These are phyloP conservation scores for Blastobotrys ciferrii DNA, from an alignment of 1,139 yeast genomes.

Conservation along the genomic window DNA sequence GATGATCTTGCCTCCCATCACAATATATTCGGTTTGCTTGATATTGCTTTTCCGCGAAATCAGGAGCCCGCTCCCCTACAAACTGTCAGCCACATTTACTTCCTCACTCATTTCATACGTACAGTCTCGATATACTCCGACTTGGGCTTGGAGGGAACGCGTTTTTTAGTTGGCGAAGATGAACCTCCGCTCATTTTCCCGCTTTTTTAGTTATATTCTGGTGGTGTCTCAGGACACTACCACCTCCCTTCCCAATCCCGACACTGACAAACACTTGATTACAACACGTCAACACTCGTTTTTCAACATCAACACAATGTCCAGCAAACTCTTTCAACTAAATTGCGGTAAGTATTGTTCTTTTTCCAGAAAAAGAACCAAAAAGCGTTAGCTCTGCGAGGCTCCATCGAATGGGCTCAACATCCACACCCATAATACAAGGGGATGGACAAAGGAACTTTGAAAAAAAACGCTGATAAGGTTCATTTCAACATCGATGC, in stretches of 20 bases:
- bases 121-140: conserved; percentile 32
- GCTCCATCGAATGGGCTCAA: too few relatives aligned
- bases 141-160: conserved; percentile 6
- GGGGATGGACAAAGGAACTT: too few relatives aligned
- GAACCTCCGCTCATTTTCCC: not conserved
- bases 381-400: too few relatives aligned
- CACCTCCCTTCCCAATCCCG: not conserved
- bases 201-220: not conserved
- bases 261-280: not conserved
- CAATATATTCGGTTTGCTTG: conserved; percentile 45
- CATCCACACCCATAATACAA: too few relatives aligned
- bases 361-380: not conserved
- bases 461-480: too few relatives aligned
- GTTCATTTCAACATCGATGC: too few relatives aligned
- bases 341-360: conserved; percentile 33
- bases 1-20: conserved; percentile 51
- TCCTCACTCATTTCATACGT: conserved; percentile 29
- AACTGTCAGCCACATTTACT: conserved; percentile 24
- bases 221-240: not conserved
- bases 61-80: conserved; percentile 51
- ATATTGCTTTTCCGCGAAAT: conserved; percentile 51
- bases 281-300: not conserved
- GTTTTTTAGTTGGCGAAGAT: not conserved
- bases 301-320: conserved; percentile 11
- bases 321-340: conserved; percentile 32